Evolutionary conservation across 208 protist genomes (phyloP).

Genomic region (Crithidia fasciculata): DNA sequence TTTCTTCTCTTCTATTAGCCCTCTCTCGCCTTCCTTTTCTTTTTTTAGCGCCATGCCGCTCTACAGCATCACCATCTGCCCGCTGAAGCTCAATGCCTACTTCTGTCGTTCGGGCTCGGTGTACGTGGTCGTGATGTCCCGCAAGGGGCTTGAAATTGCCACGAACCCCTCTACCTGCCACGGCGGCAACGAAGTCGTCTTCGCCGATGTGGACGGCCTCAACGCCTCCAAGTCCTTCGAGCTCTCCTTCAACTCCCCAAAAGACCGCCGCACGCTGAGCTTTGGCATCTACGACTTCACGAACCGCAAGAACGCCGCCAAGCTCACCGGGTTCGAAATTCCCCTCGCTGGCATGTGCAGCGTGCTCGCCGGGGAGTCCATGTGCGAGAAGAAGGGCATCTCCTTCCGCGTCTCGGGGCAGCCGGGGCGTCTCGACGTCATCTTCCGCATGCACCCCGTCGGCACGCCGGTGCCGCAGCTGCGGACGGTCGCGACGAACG

Average conservation of each 20-base stretch:
- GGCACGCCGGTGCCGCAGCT: slow-evolving; percentile 66
- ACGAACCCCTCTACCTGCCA: slow-evolving; percentile 70
- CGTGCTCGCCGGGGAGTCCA: slow-evolving; percentile 78
- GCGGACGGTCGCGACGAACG: slow-evolving; percentile 10
- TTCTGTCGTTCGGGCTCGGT: slow-evolving; percentile 68
- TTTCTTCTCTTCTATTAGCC: slow-evolving; percentile 15
- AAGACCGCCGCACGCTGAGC: slow-evolving; percentile 69
- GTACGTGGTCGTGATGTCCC: slow-evolving; percentile 80
- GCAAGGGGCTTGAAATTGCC: slow-evolving; percentile 72
- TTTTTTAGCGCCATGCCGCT: slow-evolving; percentile 52
- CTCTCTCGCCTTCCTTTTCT: slow-evolving; percentile 11
- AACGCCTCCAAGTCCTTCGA: slow-evolving; percentile 58
- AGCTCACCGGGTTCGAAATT: slow-evolving; percentile 87
- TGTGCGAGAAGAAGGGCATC: slow-evolving; percentile 89
- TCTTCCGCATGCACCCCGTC: slow-evolving; percentile 88
- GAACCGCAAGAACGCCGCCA: slow-evolving; percentile 74
- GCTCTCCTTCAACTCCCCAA: slow-evolving; percentile 81
- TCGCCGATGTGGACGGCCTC: slow-evolving; percentile 61
- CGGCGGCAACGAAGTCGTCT: slow-evolving; percentile 71
- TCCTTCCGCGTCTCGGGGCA: slow-evolving; percentile 80
- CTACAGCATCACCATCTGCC: slow-evolving; percentile 81
- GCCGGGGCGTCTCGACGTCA: slow-evolving; percentile 75
- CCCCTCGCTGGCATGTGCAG: slow-evolving; percentile 90
- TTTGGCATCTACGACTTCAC: slow-evolving; percentile 89
- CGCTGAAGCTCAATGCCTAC: slow-evolving; percentile 71